Conservation (phyloP, 371 early-diverging fungal genomes). For the Nematocida homosporus region DNA sequence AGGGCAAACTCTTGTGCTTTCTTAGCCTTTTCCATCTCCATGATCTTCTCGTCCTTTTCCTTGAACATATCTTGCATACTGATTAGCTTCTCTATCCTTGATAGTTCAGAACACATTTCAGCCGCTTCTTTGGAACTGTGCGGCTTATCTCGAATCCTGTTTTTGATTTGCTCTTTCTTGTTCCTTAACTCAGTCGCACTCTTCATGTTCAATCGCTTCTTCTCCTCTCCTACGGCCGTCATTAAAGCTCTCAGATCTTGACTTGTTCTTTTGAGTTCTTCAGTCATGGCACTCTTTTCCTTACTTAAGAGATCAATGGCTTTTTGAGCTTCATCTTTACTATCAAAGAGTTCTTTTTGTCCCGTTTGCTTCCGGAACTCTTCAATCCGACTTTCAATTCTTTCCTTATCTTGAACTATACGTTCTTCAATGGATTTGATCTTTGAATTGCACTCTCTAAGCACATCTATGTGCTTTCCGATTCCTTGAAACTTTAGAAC, state of each 20-base stretch:
- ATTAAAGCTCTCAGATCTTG: constrained; percentile 25
- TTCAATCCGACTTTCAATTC: constrained; percentile 37
- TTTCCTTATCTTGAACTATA: constrained; percentile 20
- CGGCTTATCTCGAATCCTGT: constrained; percentile 49
- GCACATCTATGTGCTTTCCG: constrained; percentile 23
- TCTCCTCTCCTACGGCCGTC: constrained; percentile 52
- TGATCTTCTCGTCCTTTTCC: constrained; percentile 57
- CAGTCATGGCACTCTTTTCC: constrained; percentile 10
- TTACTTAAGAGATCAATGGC: constrained; percentile 8
- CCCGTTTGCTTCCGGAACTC: constrained; percentile 54
- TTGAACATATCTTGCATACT: constrained; percentile 54
- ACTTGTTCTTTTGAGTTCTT: constrained; percentile 11
- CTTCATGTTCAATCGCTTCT: constrained; percentile 54
- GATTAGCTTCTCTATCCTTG: constrained; percentile 38
- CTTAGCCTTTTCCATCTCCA: constrained; percentile 50
- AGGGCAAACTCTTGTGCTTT: constrained; percentile 24
- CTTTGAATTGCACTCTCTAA: constrained; percentile 23
- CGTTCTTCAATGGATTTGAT: constrained; percentile 33
- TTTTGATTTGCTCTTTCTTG: constrained; percentile 22
- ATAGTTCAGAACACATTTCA: constrained; percentile 45
- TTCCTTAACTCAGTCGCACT: constrained; percentile 47
- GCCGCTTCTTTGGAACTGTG: constrained; percentile 44
- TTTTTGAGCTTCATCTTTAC: constrained; percentile 7
- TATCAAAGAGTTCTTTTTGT: constrained; percentile 52
- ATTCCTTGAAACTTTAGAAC: constrained; percentile 34